These are phyloP conservation scores for Aspergillus incahuasiensis DNA, from an alignment of 495 filamentous ascomycete species.

Conservation along the genomic window DNA sequence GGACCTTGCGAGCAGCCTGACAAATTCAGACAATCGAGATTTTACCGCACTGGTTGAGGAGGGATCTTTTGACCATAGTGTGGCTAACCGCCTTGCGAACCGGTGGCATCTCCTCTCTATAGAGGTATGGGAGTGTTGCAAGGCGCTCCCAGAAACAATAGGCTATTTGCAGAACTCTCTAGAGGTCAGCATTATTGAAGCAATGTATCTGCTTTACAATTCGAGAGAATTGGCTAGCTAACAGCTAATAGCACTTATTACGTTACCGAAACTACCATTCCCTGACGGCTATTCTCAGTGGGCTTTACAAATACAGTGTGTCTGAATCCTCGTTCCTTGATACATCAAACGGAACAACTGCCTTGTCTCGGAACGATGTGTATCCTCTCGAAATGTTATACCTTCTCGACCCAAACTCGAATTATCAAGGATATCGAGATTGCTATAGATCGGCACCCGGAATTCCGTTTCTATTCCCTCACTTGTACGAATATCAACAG, in stretches of 20 bases:
- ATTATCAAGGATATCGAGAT: slow-evolving; percentile 35
- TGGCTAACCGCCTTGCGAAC: slow-evolving; percentile 14
- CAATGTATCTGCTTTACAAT: not conserved
- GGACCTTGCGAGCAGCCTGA: slow-evolving; percentile 31
- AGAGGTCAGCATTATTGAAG: slow-evolving; percentile 20
- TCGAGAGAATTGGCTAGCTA: not conserved
- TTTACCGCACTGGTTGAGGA: slow-evolving; percentile 25
- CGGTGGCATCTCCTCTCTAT: slow-evolving; percentile 32
- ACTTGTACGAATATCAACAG: slow-evolving; percentile 34
- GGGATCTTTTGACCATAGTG: slow-evolving; percentile 19
- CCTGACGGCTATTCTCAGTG: slow-evolving; percentile 32
- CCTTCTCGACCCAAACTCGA: slow-evolving; percentile 27
- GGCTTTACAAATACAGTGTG: slow-evolving; percentile 32
- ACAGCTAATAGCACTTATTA: slow-evolving; percentile 24
- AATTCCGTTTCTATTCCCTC: slow-evolving; percentile 39
- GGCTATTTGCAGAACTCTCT: slow-evolving; percentile 33
- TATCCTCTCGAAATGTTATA: slow-evolving; percentile 22
- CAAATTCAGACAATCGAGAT: slow-evolving; percentile 22
- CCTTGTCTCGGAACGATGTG: slow-evolving; percentile 22
- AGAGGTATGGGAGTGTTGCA: slow-evolving; percentile 40
- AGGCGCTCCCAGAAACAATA: slow-evolving; percentile 31
- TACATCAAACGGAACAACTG: slow-evolving; percentile 13
- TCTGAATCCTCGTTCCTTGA: slow-evolving; percentile 17
- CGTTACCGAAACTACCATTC: slow-evolving; percentile 31
- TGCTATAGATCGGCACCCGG: slow-evolving; percentile 29